Evolutionary conservation across 805 yeast species (phyloP).

Genomic region (Monosporozyma yasuniensis): DNA sequence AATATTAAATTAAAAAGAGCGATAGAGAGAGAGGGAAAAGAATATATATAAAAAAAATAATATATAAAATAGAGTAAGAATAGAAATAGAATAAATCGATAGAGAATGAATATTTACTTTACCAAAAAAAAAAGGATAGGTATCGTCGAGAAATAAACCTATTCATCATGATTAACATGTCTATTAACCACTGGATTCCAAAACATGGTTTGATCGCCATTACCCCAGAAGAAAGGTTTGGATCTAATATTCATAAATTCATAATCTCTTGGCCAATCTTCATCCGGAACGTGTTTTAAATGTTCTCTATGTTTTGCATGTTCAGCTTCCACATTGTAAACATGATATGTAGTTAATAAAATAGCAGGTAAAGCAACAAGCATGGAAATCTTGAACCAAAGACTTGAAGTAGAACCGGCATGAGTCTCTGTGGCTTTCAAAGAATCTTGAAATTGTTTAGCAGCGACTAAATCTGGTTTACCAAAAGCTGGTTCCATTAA

Average conservation of each 20-base stretch:
- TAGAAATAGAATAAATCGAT: too few species aligned
- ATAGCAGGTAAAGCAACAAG: slow-evolving; percentile 79
- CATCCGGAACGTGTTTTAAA: slow-evolving; percentile 60
- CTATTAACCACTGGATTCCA: slow-evolving; percentile 93
- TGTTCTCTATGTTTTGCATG: slow-evolving; percentile 88
- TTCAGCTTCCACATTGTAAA: slow-evolving; percentile 70
- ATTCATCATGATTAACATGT: slow-evolving; percentile 44
- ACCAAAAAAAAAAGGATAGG: too few species aligned
- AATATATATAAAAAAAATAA: too few species aligned
- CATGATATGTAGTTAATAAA: slow-evolving; percentile 66
- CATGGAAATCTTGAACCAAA: slow-evolving; percentile 81
- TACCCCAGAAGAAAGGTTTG: slow-evolving; percentile 95
- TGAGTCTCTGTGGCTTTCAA: slow-evolving; percentile 65
- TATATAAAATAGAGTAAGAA: too few species aligned
- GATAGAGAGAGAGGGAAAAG: too few species aligned
- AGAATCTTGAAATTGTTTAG: slow-evolving; percentile 56
- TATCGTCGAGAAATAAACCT: too few species aligned
- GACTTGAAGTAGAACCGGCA: slow-evolving; percentile 61
- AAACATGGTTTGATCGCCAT: slow-evolving; percentile 94
- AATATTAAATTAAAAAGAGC: too few species aligned
- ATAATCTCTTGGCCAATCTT: slow-evolving; percentile 87
- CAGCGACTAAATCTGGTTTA: slow-evolving; percentile 45
- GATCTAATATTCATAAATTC: slow-evolving; percentile 85
- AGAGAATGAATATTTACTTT: too few species aligned
- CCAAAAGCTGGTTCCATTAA: slow-evolving; percentile 36